Conservation (phyloP, 495 filamentous ascomycete genomes). For the Evansstolkia leycettana region DNA sequence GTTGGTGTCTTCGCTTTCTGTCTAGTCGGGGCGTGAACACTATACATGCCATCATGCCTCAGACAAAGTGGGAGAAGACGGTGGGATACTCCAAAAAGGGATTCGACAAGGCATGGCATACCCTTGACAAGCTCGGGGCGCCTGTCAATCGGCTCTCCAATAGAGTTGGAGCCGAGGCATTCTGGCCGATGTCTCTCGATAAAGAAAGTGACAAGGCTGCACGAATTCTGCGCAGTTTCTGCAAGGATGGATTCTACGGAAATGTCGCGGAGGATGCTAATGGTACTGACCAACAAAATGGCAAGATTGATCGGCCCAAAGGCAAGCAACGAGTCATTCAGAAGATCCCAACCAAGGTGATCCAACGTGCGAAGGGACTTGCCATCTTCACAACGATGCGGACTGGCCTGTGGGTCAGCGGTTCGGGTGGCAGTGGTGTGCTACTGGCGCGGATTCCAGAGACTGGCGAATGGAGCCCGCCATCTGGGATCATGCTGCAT, state of each 20-base stretch:
- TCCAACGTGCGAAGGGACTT: constrained; percentile 73
- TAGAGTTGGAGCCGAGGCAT: constrained; percentile 62
- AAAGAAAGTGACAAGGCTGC: constrained; percentile 77
- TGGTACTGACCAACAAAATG: constrained; percentile 13
- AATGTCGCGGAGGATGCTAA: constrained; percentile 11
- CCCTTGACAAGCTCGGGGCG: constrained; percentile 42
- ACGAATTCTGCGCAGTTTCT: constrained; percentile 67
- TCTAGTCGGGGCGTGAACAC: too few species aligned
- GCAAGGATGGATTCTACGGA: constrained; percentile 57
- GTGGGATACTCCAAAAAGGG: constrained; percentile 37
- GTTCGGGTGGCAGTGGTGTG: constrained; percentile 69
- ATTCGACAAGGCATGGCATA: constrained; percentile 42
- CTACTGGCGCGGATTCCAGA: constrained; percentile 61
- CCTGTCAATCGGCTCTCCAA: constrained; percentile 69
- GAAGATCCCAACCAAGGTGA: constrained; percentile 73
- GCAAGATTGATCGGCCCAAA: constrained; percentile 42
- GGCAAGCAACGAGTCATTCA: constrained; percentile 60
- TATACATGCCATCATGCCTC: constrained; percentile 15
- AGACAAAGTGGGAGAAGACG: constrained; percentile 25
- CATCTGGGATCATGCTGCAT: constrained; percentile 78
- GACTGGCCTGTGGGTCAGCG: constrained; percentile 81
- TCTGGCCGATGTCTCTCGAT: constrained; percentile 71
- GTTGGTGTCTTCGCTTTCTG: too few species aligned
- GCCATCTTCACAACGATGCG: constrained; percentile 92
- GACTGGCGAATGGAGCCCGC: constrained; percentile 79